Evolutionary conservation across 1,139 yeast genomes (phyloP).

Genomic region (Geotrichum fermentans): DNA sequence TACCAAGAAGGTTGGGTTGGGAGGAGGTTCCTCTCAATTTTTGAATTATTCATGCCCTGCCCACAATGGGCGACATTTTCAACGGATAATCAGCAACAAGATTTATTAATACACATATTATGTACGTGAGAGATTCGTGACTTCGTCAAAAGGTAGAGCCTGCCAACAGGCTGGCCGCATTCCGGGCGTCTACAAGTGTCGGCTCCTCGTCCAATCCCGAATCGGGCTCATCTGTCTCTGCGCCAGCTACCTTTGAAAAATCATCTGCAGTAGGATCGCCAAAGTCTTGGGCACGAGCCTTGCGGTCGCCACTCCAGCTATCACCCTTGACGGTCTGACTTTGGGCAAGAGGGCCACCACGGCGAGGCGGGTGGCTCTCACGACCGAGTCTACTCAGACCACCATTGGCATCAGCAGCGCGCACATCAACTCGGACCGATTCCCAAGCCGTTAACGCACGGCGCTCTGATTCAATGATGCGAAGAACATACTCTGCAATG

Average conservation of each 20-base stretch:
- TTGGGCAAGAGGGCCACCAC: constrained; percentile 28
- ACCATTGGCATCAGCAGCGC: constrained; percentile 73
- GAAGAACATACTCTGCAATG: constrained; percentile 59
- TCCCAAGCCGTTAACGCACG: constrained; percentile 74
- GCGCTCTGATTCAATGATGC: constrained; percentile 81
- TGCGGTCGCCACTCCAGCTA: constrained; percentile 52
- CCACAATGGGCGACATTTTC: too few relatives aligned
- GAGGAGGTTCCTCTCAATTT: neutral
- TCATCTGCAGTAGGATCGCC: constrained; percentile 23
- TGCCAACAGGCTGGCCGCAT: constrained; percentile 76
- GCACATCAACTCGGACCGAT: constrained; percentile 62
- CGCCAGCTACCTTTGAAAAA: constrained; percentile 21
- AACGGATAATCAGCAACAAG: neutral
- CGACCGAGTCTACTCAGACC: constrained; percentile 83
- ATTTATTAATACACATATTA: neutral
- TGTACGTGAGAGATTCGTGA: neutral
- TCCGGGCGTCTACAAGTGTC: constrained; percentile 62
- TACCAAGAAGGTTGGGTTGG: neutral
- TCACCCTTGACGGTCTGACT: constrained; percentile 58
- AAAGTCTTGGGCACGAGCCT: constrained; percentile 40
- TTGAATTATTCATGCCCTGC: neutral
- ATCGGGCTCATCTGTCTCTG: constrained; percentile 15
- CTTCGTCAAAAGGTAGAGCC: constrained; percentile 57
- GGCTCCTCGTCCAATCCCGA: constrained; percentile 27
- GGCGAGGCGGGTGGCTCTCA: constrained; percentile 45